These are phyloP conservation scores for Pholiota adiposa DNA, from an alignment of 1,284 basidiomycete genomes.

Conservation along the genomic window DNA sequence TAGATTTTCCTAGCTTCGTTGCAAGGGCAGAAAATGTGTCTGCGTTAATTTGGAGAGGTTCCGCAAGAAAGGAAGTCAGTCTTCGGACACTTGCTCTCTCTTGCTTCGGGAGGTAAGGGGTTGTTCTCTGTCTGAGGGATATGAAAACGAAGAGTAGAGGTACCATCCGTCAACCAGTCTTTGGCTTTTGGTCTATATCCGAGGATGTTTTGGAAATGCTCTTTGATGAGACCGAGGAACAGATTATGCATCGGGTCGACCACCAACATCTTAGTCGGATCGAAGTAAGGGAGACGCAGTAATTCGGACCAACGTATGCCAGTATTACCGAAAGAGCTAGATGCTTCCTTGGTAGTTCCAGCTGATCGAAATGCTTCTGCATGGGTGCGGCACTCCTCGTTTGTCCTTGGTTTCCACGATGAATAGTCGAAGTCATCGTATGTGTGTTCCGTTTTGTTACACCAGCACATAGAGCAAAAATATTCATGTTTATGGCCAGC, in stretches of 20 bases:
- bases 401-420: conserved; percentile 16
- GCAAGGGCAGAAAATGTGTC: background rate
- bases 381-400: conserved; percentile 2
- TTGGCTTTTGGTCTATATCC: conserved; percentile 1
- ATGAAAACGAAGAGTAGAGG: background rate
- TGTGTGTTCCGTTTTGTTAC: background rate
- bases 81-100: background rate
- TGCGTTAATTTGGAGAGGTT: too few relatives aligned
- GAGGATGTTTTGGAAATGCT: conserved; percentile 28
- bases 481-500: background rate
- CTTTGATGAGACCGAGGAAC: conserved; percentile 32
- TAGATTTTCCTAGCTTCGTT: background rate
- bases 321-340: conserved; percentile 17
- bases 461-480: conserved; percentile 3
- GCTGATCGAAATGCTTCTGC: background rate
- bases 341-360: background rate
- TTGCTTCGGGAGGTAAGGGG: background rate
- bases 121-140: background rate
- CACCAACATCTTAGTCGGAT: conserved; percentile 31
- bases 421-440: background rate
- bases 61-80: background rate
- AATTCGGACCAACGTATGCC: conserved; percentile 42
- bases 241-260: conserved; percentile 44
- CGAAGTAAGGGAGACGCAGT: conserved; percentile 41
- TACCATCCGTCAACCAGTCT: background rate